Base-by-base conservation (phyloP, 139 green algal genomes). In the Raphidocelis subcapitata region DNA sequence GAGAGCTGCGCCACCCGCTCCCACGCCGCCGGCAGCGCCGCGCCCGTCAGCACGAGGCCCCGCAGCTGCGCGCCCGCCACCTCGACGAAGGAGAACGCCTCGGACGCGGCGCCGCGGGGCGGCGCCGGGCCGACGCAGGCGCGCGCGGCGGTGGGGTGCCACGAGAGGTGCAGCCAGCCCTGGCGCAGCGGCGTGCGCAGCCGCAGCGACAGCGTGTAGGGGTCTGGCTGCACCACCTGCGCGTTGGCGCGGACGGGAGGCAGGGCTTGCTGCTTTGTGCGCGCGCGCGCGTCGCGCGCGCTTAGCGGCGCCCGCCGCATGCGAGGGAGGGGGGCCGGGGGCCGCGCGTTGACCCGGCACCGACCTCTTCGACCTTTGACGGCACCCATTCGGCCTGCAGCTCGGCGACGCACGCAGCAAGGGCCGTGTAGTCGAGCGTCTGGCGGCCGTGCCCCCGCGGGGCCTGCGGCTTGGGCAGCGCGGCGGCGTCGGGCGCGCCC, bases 121-220 rank as follows among this genome's bases (percentile, higher is more conserved):
- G 85, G 85, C 16, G 76, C 47, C 49, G 67, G 52, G 16, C 79
- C 79, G 12, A 83, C 62, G 37, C 71, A 77, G 49, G 90, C 41
- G 14, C 84, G 65, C 23, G 76, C 87, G 26, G 75, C 82, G 12
- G 62, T 55, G 15, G 87, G 82, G 74, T 97, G 85, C 89, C 90
- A 96, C 51, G 71, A 85, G 3, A 97, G 67, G 47, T 90, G 84
- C 75, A 97, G 75, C 91, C 91, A 95, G 56, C 72, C 81, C 31
- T 69, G 60, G 3, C 35, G 35, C 4, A 77, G 20, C 0, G 83
- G 44, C 0, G 77, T 87, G 33, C 85, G 76, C 49, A 93, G 74
- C 12, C 77, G 71, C 24, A 94, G 59, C 28, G 77, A 78, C 5
- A 95, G 64, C 14, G 81, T 85, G 44, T 85, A 73, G 31, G 73